Percentiles rank a stretch among this genome's conserved stretches.
These are phyloP conservation scores for Daldinia childiae DNA, from an alignment of 495 filamentous ascomycete species.

Conservation along the genomic window DNA sequence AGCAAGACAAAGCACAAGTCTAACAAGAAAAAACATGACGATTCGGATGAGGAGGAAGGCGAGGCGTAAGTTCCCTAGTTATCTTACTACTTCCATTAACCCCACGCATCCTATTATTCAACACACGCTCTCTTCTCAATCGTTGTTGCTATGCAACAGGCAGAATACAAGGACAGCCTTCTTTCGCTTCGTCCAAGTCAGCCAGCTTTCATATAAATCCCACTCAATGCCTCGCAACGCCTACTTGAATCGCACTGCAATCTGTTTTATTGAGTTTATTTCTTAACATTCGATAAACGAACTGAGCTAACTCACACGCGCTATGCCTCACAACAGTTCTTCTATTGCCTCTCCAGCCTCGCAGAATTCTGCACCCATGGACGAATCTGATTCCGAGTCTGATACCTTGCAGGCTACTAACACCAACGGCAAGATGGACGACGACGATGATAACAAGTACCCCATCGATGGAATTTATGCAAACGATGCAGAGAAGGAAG, in stretches of 20 bases:
- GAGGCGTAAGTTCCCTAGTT: slow-evolving; percentile 74
- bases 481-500: slow-evolving; percentile 77
- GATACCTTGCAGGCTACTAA: slow-evolving; percentile 59
- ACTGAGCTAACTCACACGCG: slow-evolving; percentile 1
- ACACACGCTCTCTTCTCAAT: not conserved
- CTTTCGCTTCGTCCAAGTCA: not conserved
- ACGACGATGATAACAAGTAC: slow-evolving; percentile 73
- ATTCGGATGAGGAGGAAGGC: slow-evolving; percentile 79
- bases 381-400: slow-evolving; percentile 82
- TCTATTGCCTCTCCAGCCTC: slow-evolving; percentile 72
- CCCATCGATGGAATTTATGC: slow-evolving; percentile 90
- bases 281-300: not conserved
- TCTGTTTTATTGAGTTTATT: not conserved
- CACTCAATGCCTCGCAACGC: not conserved
- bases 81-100: not conserved
- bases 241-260: not conserved
- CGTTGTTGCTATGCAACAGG: not conserved
- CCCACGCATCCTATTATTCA: not conserved
- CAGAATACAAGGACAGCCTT: not conserved
- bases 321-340: slow-evolving; percentile 21
- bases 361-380: slow-evolving; percentile 85
- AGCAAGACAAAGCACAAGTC: slow-evolving; percentile 60
- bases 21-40: slow-evolving; percentile 59
- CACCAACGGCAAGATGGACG: slow-evolving; percentile 60
- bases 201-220: not conserved